phyloP scores from a whole-genome alignment of 306 rosid genomes.

The Fragaria vesca region DNA sequence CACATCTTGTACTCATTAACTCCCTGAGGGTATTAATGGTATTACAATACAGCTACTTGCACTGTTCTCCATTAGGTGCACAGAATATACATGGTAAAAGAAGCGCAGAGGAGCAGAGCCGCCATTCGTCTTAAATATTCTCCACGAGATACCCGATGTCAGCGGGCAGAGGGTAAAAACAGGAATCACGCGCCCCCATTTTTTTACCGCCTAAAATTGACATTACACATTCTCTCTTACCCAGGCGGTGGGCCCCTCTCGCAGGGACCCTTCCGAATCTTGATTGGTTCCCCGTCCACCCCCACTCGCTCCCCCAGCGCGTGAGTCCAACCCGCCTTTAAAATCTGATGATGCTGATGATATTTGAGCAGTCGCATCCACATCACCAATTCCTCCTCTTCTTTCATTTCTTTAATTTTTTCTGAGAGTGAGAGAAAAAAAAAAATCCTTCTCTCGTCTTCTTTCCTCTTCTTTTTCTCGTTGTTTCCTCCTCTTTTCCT shows the following conservation, averaged over 20 bases:
- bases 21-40: neutral
- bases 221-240: neutral
- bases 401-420: neutral
- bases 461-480: neutral
- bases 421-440: too few relatives aligned
- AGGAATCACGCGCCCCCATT: neutral
- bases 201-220: neutral
- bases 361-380: neutral
- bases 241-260: neutral
- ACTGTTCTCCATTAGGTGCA: neutral
- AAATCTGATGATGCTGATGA: conserved; percentile 12
- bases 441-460: neutral
- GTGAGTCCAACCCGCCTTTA: conserved; percentile 31
- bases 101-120: neutral
- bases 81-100: neutral
- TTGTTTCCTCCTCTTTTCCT: conserved; percentile 21
- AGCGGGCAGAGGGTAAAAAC: too few relatives aligned
- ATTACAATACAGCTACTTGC: neutral
- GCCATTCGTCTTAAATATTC: neutral
- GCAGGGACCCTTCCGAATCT: neutral
- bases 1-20: neutral
- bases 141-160: conserved; percentile 23
- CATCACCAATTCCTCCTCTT: neutral
- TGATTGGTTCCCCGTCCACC: conserved; percentile 30
- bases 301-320: conserved; percentile 37